Percentiles rank a stretch among this genome's conserved stretches.
Conservation (phyloP, 495 filamentous ascomycete species). For the Aspergillus conjunctus region DNA sequence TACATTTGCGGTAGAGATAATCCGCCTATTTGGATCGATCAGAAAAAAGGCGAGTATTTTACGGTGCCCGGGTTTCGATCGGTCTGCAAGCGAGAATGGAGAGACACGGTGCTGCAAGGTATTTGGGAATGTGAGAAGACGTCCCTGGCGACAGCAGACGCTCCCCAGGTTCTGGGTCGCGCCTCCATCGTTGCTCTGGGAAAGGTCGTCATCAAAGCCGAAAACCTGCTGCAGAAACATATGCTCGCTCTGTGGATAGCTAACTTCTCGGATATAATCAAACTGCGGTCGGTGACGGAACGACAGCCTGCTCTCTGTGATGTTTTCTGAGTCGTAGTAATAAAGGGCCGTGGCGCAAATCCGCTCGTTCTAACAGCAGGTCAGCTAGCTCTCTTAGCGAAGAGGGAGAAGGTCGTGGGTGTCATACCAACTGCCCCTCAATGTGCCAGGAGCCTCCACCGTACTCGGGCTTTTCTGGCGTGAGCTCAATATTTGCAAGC, state of each 20-base stretch:
- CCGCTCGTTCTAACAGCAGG: conserved; percentile 40
- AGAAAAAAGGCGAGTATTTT: conserved; percentile 57
- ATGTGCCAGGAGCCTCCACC: conserved; percentile 50
- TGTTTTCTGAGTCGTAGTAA: conserved; percentile 61
- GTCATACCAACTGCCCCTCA: conserved; percentile 38
- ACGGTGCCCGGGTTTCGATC: conserved; percentile 49
- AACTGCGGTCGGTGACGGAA: conserved; percentile 46
- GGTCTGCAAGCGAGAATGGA: conserved; percentile 48
- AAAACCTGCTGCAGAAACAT: conserved; percentile 23
- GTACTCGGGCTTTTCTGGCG: conserved; percentile 54
- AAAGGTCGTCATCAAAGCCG: conserved; percentile 21
- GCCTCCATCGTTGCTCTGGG: background rate
- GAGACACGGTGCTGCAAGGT: conserved; percentile 52
- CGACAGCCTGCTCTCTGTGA: conserved; percentile 43
- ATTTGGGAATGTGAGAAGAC: conserved; percentile 29
- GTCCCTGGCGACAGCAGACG: conserved; percentile 24
- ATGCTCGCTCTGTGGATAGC: conserved; percentile 26
- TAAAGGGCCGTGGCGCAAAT: conserved; percentile 58
- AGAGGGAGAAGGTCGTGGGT: background rate
- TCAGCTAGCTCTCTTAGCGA: background rate
- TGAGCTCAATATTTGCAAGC: conserved; percentile 58
- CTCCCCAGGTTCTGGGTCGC: conserved; percentile 33
- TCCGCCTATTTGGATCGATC: conserved; percentile 48
- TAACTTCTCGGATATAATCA: background rate
- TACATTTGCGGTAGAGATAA: conserved; percentile 54